These are phyloP conservation scores for Gonapodya prolifera DNA, from an alignment of 192 early-diverging fungal genomes.

Conservation along the genomic window DNA sequence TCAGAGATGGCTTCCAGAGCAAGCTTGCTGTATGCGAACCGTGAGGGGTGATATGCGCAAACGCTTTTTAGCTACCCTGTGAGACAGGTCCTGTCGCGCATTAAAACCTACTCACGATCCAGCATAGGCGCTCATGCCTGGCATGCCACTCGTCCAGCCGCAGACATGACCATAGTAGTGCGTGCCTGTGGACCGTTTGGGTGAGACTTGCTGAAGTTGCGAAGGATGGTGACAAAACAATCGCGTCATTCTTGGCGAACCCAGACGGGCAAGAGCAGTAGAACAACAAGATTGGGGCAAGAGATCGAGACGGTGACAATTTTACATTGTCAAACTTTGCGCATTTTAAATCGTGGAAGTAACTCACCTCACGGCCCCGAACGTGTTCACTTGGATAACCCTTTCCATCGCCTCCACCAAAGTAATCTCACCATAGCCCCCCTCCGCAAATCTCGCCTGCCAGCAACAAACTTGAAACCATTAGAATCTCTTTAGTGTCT, in stretches of 20 bases:
- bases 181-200: constrained; percentile 9
- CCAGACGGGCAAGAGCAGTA: too few species aligned
- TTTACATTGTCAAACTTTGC: too few species aligned
- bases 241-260: constrained; percentile 16
- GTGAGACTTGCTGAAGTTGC: constrained; percentile 1
- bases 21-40: too few species aligned
- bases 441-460: constrained; percentile 14
- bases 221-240: constrained; percentile 14
- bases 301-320: too few species aligned
- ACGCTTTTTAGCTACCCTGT: too few species aligned
- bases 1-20: background rate
- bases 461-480: background rate
- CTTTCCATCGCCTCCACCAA: constrained; percentile 3
- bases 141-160: constrained; percentile 13
- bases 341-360: too few species aligned
- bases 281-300: too few species aligned
- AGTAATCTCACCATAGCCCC: constrained; percentile 10
- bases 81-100: too few species aligned
- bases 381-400: constrained; percentile 24
- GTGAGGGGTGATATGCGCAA: too few species aligned
- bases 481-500: too few species aligned
- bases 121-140: background rate
- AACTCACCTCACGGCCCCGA: constrained; percentile 15
- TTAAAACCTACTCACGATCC: too few species aligned
- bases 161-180: constrained; percentile 17